phyloP scores from a whole-genome alignment of 2,329 filamentous ascomycete species.

The Bipolaris zeicola region DNA sequence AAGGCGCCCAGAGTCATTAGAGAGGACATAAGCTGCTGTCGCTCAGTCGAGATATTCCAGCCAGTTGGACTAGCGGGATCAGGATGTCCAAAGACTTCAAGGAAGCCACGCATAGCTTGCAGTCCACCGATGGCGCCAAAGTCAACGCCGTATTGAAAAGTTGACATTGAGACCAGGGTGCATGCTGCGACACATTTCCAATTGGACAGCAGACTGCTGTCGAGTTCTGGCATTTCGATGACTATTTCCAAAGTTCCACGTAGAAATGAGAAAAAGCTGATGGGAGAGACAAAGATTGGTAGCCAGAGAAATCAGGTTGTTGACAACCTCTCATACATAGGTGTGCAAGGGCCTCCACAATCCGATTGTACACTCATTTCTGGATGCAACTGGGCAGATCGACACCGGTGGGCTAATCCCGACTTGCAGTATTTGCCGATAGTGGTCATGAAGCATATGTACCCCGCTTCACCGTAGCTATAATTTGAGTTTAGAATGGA shows the following conservation, averaged over 20 bases:
- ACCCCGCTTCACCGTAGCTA: too few relatives aligned
- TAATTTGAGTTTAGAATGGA: too few relatives aligned
- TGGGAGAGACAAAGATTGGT: neutral
- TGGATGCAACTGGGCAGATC: slow-evolving; percentile 18
- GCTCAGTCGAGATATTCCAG: slow-evolving; percentile 52
- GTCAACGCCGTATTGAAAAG: slow-evolving; percentile 60
- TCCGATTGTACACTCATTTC: neutral
- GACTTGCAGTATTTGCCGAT: slow-evolving; percentile 28
- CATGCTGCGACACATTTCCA: slow-evolving; percentile 58
- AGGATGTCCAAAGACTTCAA: slow-evolving; percentile 46
- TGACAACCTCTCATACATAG: neutral
- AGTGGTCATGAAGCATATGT: slow-evolving; percentile 5
- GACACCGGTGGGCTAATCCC: slow-evolving; percentile 3
- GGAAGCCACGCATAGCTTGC: slow-evolving; percentile 59
- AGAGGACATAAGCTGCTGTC: slow-evolving; percentile 54
- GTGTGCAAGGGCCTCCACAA: too few relatives aligned
- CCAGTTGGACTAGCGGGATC: slow-evolving; percentile 43
- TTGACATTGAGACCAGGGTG: slow-evolving; percentile 56
- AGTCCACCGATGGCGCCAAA: slow-evolving; percentile 59
- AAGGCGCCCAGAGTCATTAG: slow-evolving; percentile 55
- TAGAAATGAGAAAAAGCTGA: neutral
- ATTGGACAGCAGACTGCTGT: slow-evolving; percentile 47
- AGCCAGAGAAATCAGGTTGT: neutral
- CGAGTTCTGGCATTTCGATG: slow-evolving; percentile 28
- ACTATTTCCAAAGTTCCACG: slow-evolving; percentile 6